Base-by-base conservation (phyloP, 495 filamentous ascomycete genomes). In the Penicillium pulvis region DNA sequence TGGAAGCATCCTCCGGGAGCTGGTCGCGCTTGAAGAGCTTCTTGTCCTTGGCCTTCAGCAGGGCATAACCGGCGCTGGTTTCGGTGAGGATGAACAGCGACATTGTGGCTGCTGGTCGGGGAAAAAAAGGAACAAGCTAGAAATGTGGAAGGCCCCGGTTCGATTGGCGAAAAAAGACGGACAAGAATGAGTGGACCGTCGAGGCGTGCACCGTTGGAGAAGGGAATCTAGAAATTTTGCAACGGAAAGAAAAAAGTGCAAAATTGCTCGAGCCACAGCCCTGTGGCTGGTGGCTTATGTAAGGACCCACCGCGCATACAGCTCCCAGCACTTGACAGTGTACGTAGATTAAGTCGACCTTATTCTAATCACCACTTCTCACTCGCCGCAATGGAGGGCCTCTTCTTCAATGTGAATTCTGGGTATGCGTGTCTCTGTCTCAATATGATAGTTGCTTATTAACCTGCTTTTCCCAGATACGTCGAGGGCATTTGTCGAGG, bases 11-110 rank as follows among this genome's bases (percentile, higher is more conserved):
- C 43, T 84, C 81, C 28, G 81, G 77, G 60, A 96, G 69, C 67
- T 91, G 85, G 73, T 92, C 88, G 61, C 86, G 85, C 78, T 96
- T 92, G 53, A 99, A 82, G 43, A 98, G 83, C 83, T 97, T 98
- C 84, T 96, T 97, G 86, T 96, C 93, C 74, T 90, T 90, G 28
- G 95, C 90, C 80, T 99, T 98, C 80, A 98, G 90, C 67, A 98
- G 85, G 71, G 92, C 95, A 82, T 97, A 97, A 63, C 95, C 94
- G 63, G 93, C 95, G 75, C 88, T 89, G 67, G 94, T 98, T 78
- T 98, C 94, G 56, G 89, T 88, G 56, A 95, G 84, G 74, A 91
- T 88, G 72, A 91, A 89, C 64, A 90, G 83, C 75, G 86, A 85
- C 90, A 91, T 92, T 65, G 55, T 75, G 69, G 65, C 64, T 65